Percentiles rank a stretch among this genome's conserved stretches.
Conservation (phyloP, 2,329 filamentous ascomycete species). For the Sordariomycetes sp. region DNA sequence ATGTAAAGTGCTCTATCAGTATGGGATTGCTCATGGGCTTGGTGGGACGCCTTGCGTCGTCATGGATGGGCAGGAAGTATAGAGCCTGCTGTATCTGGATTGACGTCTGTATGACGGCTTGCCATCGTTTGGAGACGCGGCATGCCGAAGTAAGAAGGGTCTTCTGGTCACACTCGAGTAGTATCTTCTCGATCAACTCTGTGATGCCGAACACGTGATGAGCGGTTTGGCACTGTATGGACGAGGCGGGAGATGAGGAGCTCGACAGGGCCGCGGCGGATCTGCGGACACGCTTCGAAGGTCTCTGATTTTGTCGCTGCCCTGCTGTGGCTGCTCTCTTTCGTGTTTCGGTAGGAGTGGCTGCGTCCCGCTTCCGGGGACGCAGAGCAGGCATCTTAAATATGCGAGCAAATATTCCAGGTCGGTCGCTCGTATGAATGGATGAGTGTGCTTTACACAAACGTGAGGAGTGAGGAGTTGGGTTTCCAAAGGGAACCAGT, state of each 20-base stretch:
- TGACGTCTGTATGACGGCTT: constrained; percentile 1
- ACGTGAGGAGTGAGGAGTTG: neutral
- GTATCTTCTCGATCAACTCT: constrained; percentile 14
- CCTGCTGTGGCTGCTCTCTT: neutral
- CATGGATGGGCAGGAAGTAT: constrained; percentile 1
- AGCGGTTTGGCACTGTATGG: neutral
- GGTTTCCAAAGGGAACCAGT: neutral
- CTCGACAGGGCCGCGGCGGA: neutral
- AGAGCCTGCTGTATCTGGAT: constrained; percentile 6
- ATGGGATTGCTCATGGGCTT: neutral
- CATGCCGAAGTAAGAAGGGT: constrained; percentile 13
- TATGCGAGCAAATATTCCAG: neutral
- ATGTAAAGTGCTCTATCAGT: constrained; percentile 1
- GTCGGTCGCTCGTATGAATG: neutral
- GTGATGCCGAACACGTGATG: constrained; percentile 8
- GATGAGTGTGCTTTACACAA: neutral
- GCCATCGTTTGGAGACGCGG: constrained; percentile 13
- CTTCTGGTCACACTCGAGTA: constrained; percentile 12
- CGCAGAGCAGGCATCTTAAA: neutral
- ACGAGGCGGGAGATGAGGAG: neutral
- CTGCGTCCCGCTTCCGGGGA: neutral
- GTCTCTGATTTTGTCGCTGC: neutral
- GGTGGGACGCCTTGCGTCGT: neutral
- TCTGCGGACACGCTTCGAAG: neutral
- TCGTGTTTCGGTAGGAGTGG: neutral